These are phyloP conservation scores for Candida frijolesensis DNA, from an alignment of 1,139 yeast species.

Conservation along the genomic window DNA sequence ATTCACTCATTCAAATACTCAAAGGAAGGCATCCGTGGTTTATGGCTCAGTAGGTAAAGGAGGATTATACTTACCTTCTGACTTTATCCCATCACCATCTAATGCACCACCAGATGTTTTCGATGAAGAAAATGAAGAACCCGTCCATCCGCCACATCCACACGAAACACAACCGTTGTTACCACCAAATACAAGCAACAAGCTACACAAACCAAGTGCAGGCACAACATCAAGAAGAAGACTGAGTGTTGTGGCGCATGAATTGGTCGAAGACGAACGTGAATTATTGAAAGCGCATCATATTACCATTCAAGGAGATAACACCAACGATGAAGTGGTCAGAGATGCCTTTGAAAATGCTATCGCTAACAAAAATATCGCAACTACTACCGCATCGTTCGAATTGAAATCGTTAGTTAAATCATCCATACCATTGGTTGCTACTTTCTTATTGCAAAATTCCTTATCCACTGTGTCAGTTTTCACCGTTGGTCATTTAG, in stretches of 20 bases:
- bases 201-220: conserved; percentile 6
- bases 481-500: conserved; percentile 60
- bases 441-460: conserved; percentile 56
- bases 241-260: conserved; percentile 30
- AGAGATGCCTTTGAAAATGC: conserved; percentile 42
- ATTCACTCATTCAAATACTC: conserved; percentile 49
- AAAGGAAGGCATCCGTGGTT: conserved; percentile 54
- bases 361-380: conserved; percentile 27
- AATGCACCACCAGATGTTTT: conserved; percentile 8
- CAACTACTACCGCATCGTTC: conserved; percentile 25
- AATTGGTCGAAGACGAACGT: conserved; percentile 37
- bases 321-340: conserved; percentile 29
- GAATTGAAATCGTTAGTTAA: conserved; percentile 45
- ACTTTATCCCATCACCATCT: conserved; percentile 32
- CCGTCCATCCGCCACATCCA: conserved; percentile 14
- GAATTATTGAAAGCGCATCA: conserved; percentile 36
- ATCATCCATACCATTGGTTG: conserved; percentile 54
- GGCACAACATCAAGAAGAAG: conserved; percentile 18
- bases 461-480: conserved; percentile 61
- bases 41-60: conserved; percentile 57
- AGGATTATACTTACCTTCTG: conserved; percentile 54
- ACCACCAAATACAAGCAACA: conserved; percentile 2
- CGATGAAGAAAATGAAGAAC: conserved; percentile 16
- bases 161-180: conserved; percentile 21
- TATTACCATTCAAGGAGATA: conserved; percentile 18